A percentile compares a stretch with the other conserved stretches of the same genome.
Evolutionary conservation across 208 protist species (phyloP).

Genomic region (Tritrichomonas musculus): DNA sequence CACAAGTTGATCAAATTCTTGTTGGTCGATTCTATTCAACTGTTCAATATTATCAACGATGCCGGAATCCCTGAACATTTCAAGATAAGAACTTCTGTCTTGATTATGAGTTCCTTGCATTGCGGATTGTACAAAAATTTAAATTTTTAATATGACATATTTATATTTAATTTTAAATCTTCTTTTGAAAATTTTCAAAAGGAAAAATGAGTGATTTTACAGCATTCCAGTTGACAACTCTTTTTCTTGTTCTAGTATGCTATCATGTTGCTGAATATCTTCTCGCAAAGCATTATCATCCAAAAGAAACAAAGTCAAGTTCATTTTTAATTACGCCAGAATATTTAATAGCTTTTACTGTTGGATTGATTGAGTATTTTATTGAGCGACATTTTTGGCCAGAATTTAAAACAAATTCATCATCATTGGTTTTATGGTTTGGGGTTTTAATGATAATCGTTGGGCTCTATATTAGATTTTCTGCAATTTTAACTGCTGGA

Average conservation of each 20-base stretch:
- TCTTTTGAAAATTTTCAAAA: too few species aligned
- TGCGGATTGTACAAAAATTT: too few species aligned
- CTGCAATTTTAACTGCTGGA: constrained; percentile 33
- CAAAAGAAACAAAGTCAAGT: background rate
- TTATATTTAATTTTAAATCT: too few species aligned
- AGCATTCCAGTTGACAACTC: background rate
- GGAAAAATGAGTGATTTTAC: too few species aligned
- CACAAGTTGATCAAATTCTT: too few species aligned
- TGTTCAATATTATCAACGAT: too few species aligned
- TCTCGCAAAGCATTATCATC: background rate
- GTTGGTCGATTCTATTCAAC: too few species aligned
- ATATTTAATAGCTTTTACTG: background rate
- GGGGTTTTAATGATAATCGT: background rate
- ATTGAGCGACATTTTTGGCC: background rate
- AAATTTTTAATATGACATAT: too few species aligned
- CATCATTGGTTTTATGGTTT: background rate
- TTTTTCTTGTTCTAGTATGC: background rate
- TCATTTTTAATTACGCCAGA: background rate
- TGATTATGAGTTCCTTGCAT: too few species aligned
- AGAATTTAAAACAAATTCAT: background rate
- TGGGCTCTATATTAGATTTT: background rate
- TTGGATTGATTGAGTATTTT: background rate
- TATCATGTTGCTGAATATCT: background rate
- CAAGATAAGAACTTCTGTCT: too few species aligned
- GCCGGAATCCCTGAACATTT: too few species aligned